Conservation (phyloP, 164 flowering plant species). For the Chimonanthus praecox region DNA sequence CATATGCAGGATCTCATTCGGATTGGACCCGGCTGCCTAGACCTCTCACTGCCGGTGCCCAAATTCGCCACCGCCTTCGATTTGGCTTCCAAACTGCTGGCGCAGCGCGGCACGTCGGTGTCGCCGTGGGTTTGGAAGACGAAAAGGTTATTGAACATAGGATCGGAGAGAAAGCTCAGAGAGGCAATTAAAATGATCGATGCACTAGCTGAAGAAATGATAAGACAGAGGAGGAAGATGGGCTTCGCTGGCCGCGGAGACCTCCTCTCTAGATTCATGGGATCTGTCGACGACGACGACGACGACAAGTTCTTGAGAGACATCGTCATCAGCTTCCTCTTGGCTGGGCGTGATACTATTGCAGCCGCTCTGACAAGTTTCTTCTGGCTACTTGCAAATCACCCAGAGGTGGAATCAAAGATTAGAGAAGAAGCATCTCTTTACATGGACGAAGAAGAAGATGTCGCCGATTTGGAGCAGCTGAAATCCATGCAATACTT, state of each 20-base stretch:
- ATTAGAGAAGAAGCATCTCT: conserved; percentile 39
- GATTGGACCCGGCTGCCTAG: conserved; percentile 57
- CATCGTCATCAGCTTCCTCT: conserved; percentile 54
- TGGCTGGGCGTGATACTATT: conserved; percentile 68
- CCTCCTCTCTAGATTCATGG: conserved; percentile 55
- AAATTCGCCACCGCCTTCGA: conserved; percentile 52
- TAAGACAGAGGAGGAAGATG: conserved; percentile 24
- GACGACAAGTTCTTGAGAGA: conserved; percentile 39
- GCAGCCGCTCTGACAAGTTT: conserved; percentile 51
- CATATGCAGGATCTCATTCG: conserved; percentile 57
- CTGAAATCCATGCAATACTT: conserved; percentile 56
- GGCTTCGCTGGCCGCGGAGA: conserved; percentile 29
- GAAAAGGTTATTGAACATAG: conserved; percentile 39
- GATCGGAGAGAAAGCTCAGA: conserved; percentile 44
- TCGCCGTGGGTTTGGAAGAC: conserved; percentile 49
- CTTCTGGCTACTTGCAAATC: conserved; percentile 39
- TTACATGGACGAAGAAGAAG: conserved; percentile 26
- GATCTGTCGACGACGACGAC: conserved; percentile 21
- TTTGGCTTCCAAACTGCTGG: conserved; percentile 45
- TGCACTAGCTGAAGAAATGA: conserved; percentile 34
- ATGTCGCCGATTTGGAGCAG: conserved; percentile 24
- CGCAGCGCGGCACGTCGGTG: conserved; percentile 34
- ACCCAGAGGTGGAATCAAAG: conserved; percentile 32
- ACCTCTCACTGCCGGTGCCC: conserved; percentile 31
- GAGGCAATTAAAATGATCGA: conserved; percentile 36